Evolutionary conservation across 179 eudicot genomes (phyloP).

Genomic region (Beta macrorhiza): DNA sequence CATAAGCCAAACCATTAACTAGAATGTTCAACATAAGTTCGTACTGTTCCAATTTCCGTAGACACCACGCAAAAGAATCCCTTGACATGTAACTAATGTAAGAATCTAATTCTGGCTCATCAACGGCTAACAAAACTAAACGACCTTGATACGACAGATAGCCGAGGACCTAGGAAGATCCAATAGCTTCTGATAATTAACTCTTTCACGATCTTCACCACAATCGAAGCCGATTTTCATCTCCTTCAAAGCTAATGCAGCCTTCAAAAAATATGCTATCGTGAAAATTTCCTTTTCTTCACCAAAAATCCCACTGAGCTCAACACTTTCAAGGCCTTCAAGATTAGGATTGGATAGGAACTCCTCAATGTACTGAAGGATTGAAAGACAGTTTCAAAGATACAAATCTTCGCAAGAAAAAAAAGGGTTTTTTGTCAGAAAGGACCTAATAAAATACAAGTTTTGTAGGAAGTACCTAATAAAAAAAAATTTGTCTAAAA

Average conservation of each 20-base stretch:
- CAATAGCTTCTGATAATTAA: neutral
- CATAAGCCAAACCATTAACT: neutral
- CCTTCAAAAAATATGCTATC: constrained; percentile 1
- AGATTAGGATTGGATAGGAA: neutral
- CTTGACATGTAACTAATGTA: neutral
- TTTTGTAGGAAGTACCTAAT: no score
- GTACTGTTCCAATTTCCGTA: neutral
- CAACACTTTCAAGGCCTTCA: neutral
- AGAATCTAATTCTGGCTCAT: neutral
- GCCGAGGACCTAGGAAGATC: neutral
- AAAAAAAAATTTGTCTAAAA: no score
- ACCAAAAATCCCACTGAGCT: neutral
- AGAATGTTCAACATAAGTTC: neutral
- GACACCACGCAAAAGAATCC: neutral
- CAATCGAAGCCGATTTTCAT: neutral
- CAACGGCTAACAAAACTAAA: neutral
- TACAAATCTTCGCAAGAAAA: neutral
- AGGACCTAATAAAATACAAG: no score
- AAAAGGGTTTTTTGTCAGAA: no score
- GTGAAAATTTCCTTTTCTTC: neutral
- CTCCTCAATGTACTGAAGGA: neutral
- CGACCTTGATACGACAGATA: neutral
- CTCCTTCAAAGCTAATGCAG: neutral
- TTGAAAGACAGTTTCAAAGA: no score
- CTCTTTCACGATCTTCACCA: neutral